A percentile compares a stretch with the other conserved stretches of the same genome.
These are phyloP conservation scores for Fusarium abutilonis DNA, from an alignment of 2,329 filamentous ascomycete species.

Conservation along the genomic window DNA sequence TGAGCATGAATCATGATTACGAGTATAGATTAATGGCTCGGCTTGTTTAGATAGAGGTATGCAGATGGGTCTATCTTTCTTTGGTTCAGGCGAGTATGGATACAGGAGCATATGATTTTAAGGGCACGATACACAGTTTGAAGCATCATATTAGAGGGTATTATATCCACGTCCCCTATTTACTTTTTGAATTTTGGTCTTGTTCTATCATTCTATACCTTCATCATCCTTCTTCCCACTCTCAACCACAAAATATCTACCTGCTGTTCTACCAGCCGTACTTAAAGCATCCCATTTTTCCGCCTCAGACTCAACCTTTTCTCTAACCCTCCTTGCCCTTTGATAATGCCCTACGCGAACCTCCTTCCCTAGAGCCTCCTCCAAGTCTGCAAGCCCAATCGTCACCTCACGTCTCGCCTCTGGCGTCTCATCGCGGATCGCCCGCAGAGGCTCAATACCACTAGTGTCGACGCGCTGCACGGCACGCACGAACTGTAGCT, in stretches of 20 bases:
- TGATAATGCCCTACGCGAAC: slow-evolving; percentile 65
- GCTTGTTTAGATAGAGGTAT: slow-evolving; percentile 1
- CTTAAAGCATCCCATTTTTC: slow-evolving; percentile 78
- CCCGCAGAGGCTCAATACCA: slow-evolving; percentile 76
- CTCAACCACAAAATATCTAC: slow-evolving; percentile 81
- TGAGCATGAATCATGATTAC: slow-evolving; percentile 22
- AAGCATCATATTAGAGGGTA: slow-evolving; percentile 28
- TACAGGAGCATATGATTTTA: slow-evolving; percentile 9
- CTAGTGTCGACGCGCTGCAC: slow-evolving; percentile 82
- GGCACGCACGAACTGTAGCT: slow-evolving; percentile 89
- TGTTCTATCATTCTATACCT: slow-evolving; percentile 22
- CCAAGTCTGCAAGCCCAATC: slow-evolving; percentile 67
- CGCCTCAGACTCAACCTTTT: slow-evolving; percentile 54
- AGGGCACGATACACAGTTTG: neutral
- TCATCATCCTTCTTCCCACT: slow-evolving; percentile 58
- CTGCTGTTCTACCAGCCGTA: slow-evolving; percentile 71
- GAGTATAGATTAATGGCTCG: slow-evolving; percentile 20
- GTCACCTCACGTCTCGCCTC: slow-evolving; percentile 68
- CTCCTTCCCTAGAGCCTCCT: slow-evolving; percentile 68
- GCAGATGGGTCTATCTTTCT: neutral
- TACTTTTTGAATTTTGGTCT: neutral
- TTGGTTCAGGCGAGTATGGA: slow-evolving; percentile 13
- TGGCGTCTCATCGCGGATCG: slow-evolving; percentile 82
- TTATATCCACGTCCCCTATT: slow-evolving; percentile 12
- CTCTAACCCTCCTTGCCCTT: slow-evolving; percentile 54